phyloP scores from a whole-genome alignment of 192 early-diverging fungal species.

The Phlyctochytrium arcticum region DNA sequence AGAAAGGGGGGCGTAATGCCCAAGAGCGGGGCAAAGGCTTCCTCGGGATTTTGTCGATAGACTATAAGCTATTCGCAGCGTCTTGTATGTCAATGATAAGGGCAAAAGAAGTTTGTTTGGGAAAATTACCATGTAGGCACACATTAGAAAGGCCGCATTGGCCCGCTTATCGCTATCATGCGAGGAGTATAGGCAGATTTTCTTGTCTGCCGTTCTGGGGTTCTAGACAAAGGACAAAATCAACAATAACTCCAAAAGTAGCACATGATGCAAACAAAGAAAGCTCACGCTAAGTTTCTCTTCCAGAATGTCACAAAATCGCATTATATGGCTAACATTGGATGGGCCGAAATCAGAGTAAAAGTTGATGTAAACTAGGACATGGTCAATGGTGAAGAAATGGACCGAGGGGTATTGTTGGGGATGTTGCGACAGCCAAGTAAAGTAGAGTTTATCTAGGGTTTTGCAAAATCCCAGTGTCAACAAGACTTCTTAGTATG shows the following conservation, averaged over 20 bases:
- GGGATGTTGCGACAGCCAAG: slow-evolving; percentile 40
- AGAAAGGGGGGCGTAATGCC: slow-evolving; percentile 47
- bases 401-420: slow-evolving; percentile 36
- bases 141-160: slow-evolving; percentile 66
- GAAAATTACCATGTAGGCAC: slow-evolving; percentile 69
- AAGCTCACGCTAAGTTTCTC: slow-evolving; percentile 55
- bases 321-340: slow-evolving; percentile 58
- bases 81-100: no score
- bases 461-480: not conserved
- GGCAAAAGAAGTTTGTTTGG: no score
- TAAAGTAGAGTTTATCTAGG: slow-evolving; percentile 63
- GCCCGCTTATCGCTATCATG: slow-evolving; percentile 57
- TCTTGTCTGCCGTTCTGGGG: slow-evolving; percentile 43
- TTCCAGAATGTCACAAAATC: slow-evolving; percentile 58
- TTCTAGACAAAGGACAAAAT: slow-evolving; percentile 30
- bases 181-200: slow-evolving; percentile 51
- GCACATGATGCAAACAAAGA: not conserved
- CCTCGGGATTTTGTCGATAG: slow-evolving; percentile 57
- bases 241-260: not conserved
- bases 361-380: slow-evolving; percentile 59
- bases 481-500: not conserved
- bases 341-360: slow-evolving; percentile 67
- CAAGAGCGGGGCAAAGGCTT: slow-evolving; percentile 52
- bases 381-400: slow-evolving; percentile 59
- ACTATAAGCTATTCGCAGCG: slow-evolving; percentile 64